Percentiles rank a stretch among this genome's conserved stretches.
Evolutionary conservation across 805 yeast genomes (phyloP).

Genomic region (Yamadazyma nakazawae): DNA sequence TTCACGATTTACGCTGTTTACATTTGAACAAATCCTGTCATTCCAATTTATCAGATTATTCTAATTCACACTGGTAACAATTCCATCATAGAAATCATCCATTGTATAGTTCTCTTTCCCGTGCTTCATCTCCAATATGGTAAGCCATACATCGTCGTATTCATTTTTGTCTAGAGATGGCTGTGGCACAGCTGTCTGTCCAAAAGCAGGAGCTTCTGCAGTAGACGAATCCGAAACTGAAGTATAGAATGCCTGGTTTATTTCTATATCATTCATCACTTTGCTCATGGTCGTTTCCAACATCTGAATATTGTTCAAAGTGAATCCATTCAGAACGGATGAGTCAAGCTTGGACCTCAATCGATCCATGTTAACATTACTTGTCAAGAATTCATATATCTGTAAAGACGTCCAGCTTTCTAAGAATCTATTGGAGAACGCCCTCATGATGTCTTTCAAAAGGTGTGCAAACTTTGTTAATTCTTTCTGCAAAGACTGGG

Average conservation of each 20-base stretch:
- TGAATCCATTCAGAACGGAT: conserved; percentile 5
- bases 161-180: not conserved
- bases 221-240: not conserved
- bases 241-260: conserved; percentile 6
- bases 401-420: conserved; percentile 63
- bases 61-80: not conserved
- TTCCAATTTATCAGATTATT: too few species aligned
- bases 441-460: conserved; percentile 9
- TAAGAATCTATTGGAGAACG: conserved; percentile 51
- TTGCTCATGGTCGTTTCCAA: not conserved
- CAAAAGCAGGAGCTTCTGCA: too few species aligned
- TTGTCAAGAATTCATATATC: conserved; percentile 43
- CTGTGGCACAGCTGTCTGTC: not conserved
- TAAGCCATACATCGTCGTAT: conserved; percentile 1
- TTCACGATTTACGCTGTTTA: not conserved
- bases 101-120: not conserved
- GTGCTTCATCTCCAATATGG: not conserved
- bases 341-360: not conserved
- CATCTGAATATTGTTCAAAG: conserved; percentile 3
- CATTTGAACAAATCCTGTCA: too few species aligned
- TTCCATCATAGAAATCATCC: not conserved
- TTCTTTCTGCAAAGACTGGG: conserved; percentile 11
- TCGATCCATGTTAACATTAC: conserved; percentile 25
- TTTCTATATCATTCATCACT: conserved; percentile 6
- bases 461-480: conserved; percentile 19